Percentiles rank a stretch among this genome's conserved stretches.
Evolutionary conservation across 768 basidiomycete species (phyloP).

Genomic region (Suillus hirtellus): DNA sequence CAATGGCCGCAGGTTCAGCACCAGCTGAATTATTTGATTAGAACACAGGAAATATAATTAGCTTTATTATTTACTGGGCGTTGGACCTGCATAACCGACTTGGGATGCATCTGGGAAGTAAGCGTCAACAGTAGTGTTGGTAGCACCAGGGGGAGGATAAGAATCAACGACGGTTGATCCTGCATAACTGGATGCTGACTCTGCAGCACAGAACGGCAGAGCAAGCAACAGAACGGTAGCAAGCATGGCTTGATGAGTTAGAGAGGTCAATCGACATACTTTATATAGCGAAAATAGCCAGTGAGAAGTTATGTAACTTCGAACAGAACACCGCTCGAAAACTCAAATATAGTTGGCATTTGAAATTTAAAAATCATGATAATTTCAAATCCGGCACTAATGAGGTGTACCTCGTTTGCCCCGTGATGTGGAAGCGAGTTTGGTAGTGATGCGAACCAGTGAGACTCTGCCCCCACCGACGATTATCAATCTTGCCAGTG

Average conservation of each 20-base stretch:
- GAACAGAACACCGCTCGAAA: too few species aligned
- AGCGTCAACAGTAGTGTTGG: constrained; percentile 33
- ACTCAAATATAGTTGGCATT: too few species aligned
- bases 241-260: constrained; percentile 3
- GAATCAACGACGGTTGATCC: constrained; percentile 42
- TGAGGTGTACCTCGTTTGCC: too few species aligned
- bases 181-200: constrained; percentile 40
- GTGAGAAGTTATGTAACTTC: too few species aligned
- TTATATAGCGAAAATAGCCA: too few species aligned
- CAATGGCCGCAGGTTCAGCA: constrained; percentile 42
- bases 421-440: too few species aligned
- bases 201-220: constrained; percentile 8
- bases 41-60: not conserved
- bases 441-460: too few species aligned
- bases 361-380: too few species aligned
- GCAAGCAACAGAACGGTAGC: constrained; percentile 6
- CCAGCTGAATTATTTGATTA: constrained; percentile 33
- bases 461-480: too few species aligned
- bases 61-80: constrained; percentile 39
- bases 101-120: constrained; percentile 43
- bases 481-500: too few species aligned
- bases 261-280: too few species aligned
- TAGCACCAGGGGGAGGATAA: constrained; percentile 43
- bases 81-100: constrained; percentile 50
- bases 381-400: too few species aligned